These are phyloP conservation scores for Fennellomyces sp. DNA, from an alignment of 371 early-diverging fungal species.

Conservation along the genomic window DNA sequence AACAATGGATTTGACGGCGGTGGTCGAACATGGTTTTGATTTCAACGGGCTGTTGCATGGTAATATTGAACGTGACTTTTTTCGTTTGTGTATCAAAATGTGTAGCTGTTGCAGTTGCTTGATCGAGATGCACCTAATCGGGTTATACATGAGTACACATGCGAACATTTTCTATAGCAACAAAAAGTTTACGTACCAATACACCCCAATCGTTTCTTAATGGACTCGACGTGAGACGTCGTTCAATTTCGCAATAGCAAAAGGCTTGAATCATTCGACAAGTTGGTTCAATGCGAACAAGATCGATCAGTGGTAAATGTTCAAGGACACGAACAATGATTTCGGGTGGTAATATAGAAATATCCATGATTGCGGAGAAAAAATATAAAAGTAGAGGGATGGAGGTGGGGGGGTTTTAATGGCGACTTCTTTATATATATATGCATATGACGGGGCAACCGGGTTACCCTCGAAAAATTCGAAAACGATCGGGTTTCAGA, in stretches of 20 bases:
- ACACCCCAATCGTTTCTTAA: slow-evolving; percentile 36
- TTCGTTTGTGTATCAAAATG: slow-evolving; percentile 39
- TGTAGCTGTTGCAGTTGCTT: slow-evolving; percentile 34
- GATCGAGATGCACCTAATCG: slow-evolving; percentile 47
- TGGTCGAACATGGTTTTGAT: slow-evolving; percentile 53
- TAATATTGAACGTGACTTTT: slow-evolving; percentile 33
- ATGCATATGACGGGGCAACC: background rate
- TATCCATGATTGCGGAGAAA: slow-evolving; percentile 13
- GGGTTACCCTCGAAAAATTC: slow-evolving; percentile 7
- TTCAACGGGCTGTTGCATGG: slow-evolving; percentile 41
- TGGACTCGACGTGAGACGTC: slow-evolving; percentile 28
- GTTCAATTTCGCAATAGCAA: slow-evolving; percentile 40
- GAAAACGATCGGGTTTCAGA: slow-evolving; percentile 1
- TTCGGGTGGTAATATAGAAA: slow-evolving; percentile 40
- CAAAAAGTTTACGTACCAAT: slow-evolving; percentile 41
- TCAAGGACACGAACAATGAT: slow-evolving; percentile 34
- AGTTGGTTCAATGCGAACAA: slow-evolving; percentile 42
- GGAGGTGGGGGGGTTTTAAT: background rate
- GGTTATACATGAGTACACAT: no score
- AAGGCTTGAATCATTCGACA: slow-evolving; percentile 37
- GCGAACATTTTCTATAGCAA: no score
- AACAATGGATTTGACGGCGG: slow-evolving; percentile 42
- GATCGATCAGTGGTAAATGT: slow-evolving; percentile 41
- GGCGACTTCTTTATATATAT: slow-evolving; percentile 2
- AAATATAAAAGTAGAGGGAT: background rate